Evolutionary conservation across 805 yeast species (phyloP), one percentile per base, ranked within the genome.

Genomic region (Pichia manshurica): DNA sequence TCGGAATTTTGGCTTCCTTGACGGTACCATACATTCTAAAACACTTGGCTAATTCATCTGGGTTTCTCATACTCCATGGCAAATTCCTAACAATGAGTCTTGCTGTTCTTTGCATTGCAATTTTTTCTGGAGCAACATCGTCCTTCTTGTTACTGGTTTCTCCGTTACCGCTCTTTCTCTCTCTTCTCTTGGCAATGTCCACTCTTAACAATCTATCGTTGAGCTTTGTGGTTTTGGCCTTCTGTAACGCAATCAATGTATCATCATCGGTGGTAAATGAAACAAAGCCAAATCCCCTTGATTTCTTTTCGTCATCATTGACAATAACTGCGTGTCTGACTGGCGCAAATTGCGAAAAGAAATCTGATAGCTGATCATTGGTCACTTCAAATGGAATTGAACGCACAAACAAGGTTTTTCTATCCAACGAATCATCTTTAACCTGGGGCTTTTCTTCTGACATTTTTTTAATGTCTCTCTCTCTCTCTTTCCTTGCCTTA

Each of bases 221-320:
- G 56, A 93, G 78, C 59, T 82, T 86, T 40, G 70, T 59, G 60
- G 75, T 82, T 62, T 81, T 80, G 15, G 91, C 71, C 54, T 79
- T 77, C 19, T 73, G 78, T 53, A 90, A 70, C 0, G 97, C 97
- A 40, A 75, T 69, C 36, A 75, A 63, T 0, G 96, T 86, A 61
- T 93, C 99, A 42, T 88, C 96, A 53, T 87, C 89, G 42, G 77
- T 67, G 2, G 86, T 79, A 65, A 93, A 93, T 33, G 95, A 83
- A 15, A 89, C 99, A 65, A 93, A 93, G 3, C 99, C 99, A 67
- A 90, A 93, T 2, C 99, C 98, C 63, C 90, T 77, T 3, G 96
- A 87, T 39, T 83, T 74, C 46, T 85, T 78, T 32, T 83, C 79
- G 10, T 72, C 71, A 61, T 90, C 96, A 35, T 73, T 84, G 16